Evolutionary conservation across 768 basidiomycete species (phyloP), one percentile per base, ranked within the genome.

Genomic region (Tricholoma furcatifolium): DNA sequence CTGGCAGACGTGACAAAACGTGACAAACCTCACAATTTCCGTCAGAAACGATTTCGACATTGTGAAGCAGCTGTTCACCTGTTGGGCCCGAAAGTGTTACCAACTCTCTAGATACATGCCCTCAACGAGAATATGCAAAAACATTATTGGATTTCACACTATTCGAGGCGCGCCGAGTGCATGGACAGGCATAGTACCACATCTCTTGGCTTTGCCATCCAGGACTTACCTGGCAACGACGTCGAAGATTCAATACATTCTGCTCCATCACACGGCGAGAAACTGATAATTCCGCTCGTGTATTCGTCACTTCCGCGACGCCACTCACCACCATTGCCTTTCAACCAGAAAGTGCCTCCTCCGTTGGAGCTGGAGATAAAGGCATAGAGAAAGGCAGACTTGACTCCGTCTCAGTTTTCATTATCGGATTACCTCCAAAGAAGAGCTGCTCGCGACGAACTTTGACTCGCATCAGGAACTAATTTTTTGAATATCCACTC

Each of bases 401-500:
- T 27, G 54, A 23, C 62, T 44, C 65, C 67, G 3, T 1, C 41
- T 51, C 83, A 90, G 3, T 92, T 91, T 66, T 92, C 92, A 4
- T 65, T 96, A 18, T 96, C 93, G 93, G 93, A 95, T 57, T 95
- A 96, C 67, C 77, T 96, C 18, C 75, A 86, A n/a, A 12, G 91
- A 94, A 64, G 93, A 96, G 62, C 76, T 95, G 6, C 72, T 94
- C 7, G 91, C 89, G 1, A 93, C 91, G n/a, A 92, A 96, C 69
- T 91, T 93, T 65, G 93, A 96, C 67, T 92, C 89, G 0, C 91
- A 93, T 58, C 92, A 96, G 62, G 93, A 94, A 64, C 91, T 65
- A 98, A 98, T 69, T 99, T 98, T 65, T 70, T 99, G 53, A 87
- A 81, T 47, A 93, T 98, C 97, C 97, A 2, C 61, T 92, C 9